Conservation (phyloP, 768 basidiomycete genomes). For the Dioszegia hungarica region DNA sequence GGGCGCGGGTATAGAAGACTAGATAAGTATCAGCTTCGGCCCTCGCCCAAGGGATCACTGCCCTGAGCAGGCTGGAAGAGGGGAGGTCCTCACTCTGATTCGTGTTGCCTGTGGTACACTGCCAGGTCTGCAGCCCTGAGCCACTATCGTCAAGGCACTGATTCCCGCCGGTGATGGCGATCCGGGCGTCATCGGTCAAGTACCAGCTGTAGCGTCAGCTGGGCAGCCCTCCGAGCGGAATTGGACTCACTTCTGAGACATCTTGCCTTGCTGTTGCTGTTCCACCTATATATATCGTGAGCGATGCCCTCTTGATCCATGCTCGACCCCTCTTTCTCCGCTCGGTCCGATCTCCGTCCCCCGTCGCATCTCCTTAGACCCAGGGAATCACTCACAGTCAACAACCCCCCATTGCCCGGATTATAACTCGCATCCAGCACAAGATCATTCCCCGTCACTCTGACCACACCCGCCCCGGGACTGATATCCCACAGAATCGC, state of each 20-base stretch:
- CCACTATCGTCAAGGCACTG: slow-evolving; percentile 41
- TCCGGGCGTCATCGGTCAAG: slow-evolving; percentile 35
- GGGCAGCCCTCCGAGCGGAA: neutral
- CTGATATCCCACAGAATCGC: slow-evolving; percentile 21
- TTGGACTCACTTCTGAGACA: slow-evolving; percentile 14
- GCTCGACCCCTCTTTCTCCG: too few relatives aligned
- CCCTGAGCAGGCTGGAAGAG: neutral
- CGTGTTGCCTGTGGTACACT: slow-evolving; percentile 21
- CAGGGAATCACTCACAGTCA: slow-evolving; percentile 1
- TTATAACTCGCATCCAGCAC: slow-evolving; percentile 21
- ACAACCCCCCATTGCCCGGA: slow-evolving; percentile 11
- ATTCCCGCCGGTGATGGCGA: slow-evolving; percentile 45
- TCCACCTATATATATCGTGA: neutral
- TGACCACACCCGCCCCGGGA: slow-evolving; percentile 16
- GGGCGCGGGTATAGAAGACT: slow-evolving; percentile 3
- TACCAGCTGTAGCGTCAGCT: slow-evolving; percentile 20
- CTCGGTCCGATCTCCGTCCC: too few relatives aligned
- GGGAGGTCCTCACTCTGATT: slow-evolving; percentile 1
- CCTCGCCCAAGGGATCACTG: too few relatives aligned
- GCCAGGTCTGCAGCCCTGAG: slow-evolving; percentile 37
- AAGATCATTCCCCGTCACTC: neutral
- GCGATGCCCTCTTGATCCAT: too few relatives aligned
- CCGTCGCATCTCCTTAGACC: neutral
- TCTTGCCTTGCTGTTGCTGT: neutral
- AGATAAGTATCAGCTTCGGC: neutral